phyloP scores from a whole-genome alignment of 306 rosid species.

The Rosa multiflora region DNA sequence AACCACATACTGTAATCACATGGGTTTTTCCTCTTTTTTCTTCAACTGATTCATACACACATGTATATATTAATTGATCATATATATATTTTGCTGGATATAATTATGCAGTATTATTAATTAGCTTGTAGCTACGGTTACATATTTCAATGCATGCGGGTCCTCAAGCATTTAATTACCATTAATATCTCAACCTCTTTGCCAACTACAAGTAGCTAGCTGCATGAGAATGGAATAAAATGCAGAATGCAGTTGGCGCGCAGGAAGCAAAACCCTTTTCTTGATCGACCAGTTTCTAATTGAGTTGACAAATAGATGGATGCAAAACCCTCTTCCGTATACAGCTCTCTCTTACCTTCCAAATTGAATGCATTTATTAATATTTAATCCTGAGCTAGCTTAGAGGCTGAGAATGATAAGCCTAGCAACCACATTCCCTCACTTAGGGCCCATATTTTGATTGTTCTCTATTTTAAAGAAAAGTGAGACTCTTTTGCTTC shows the following conservation, averaged over 20 bases:
- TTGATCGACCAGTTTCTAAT: not conserved
- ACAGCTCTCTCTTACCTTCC: not conserved
- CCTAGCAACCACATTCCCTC: no score
- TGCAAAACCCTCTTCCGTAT: not conserved
- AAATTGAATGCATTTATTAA: not conserved
- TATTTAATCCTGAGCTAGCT: not conserved
- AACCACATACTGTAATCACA: not conserved
- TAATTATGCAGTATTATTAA: not conserved
- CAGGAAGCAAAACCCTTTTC: not conserved
- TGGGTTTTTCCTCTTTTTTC: not conserved
- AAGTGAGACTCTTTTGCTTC: no score
- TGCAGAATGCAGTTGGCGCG: conserved; percentile 4
- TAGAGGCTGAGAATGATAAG: not conserved
- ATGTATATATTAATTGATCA: not conserved
- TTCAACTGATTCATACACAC: not conserved
- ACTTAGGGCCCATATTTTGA: no score
- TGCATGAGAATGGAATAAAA: not conserved
- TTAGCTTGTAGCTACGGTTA: not conserved
- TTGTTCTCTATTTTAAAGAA: no score
- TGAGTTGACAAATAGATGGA: not conserved
- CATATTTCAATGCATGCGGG: not conserved
- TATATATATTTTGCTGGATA: not conserved
- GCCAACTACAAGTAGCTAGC: not conserved
- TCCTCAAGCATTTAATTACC: not conserved
- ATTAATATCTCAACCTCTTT: not conserved